Evolutionary conservation across 768 basidiomycete species (phyloP).

Genomic region (Mycena capillaripes): DNA sequence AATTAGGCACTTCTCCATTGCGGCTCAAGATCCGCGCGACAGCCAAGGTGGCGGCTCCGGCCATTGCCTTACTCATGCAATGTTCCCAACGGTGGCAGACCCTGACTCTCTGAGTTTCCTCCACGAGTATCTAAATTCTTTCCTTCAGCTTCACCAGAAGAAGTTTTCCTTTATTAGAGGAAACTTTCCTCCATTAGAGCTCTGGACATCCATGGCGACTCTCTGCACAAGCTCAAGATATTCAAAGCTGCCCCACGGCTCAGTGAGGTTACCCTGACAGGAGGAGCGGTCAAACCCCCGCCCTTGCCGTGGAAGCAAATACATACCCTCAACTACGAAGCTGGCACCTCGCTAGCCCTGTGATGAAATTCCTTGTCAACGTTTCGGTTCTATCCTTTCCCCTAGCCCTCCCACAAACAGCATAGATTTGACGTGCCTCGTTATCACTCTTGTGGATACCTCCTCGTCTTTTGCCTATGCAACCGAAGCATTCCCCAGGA

Average conservation of each 20-base stretch:
- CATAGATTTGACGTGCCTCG: neutral
- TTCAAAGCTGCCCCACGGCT: constrained; percentile 18
- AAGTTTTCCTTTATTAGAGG: neutral
- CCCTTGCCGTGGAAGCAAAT: constrained; percentile 18
- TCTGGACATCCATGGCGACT: constrained; percentile 4
- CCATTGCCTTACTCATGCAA: neutral
- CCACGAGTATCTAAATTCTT: too few species aligned
- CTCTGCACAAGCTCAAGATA: neutral
- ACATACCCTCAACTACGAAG: constrained; percentile 9
- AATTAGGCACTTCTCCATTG: neutral
- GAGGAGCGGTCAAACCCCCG: neutral
- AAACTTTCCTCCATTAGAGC: too few species aligned
- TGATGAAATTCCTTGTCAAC: neutral
- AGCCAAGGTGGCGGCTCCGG: neutral
- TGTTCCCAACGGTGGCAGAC: constrained; percentile 1
- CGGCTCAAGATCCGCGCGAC: constrained; percentile 4
- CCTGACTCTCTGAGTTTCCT: too few species aligned
- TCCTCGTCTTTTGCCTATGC: neutral
- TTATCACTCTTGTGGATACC: neutral
- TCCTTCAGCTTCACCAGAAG: neutral
- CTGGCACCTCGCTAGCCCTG: neutral
- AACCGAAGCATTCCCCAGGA: neutral
- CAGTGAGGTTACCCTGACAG: neutral
- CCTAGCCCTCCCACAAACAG: neutral
- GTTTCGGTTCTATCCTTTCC: neutral